Evolutionary conservation across 768 basidiomycete genomes (phyloP), one percentile per base, ranked within the genome.

Genomic region (Omphalotus guepiniiformis): DNA sequence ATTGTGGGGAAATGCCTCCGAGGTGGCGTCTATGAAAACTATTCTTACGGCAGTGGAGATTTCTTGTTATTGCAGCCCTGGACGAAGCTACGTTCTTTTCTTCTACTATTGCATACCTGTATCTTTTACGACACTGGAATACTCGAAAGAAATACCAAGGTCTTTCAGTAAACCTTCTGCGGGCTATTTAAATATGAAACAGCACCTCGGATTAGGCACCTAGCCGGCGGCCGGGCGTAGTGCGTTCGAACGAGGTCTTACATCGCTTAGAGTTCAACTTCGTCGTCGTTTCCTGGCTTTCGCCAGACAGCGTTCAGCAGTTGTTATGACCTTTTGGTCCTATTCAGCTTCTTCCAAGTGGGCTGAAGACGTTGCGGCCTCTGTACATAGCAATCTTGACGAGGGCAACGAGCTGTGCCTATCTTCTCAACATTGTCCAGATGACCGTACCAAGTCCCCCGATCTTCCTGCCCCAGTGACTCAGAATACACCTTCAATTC

Each of bases 361-460:
- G 46, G 46, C 46, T 18, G 46, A 38, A 36, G 46, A 47, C 25
- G 46, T 47, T 22, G 46, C 46, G 16, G 46, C 46, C 21, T 47
- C 46, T 29, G 29, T 32, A 21, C 25, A 43, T 13, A 43, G 22
- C 15, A 29, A 12, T 13, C 26, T 5, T 32, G 21, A 38, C 18
- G 21, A 6, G 7, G 28, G 13, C n/a, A 19, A 37, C 26, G 45
- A 37, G 19, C n/a, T n/a, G n/a, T n/a, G n/a, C n/a, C n/a, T n/a
- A n/a, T n/a, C n/a, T n/a, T n/a, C n/a, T n/a, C n/a, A n/a, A n/a
- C n/a, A n/a, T n/a, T n/a, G n/a, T n/a, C 36, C 46, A 28, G 37
- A n/a, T 28, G 13, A 36, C 6, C 36, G 19, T 11, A 16, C 28
- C 16, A 43, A 30, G 8, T 36, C 45, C 38, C 22, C 37, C 22